These are phyloP conservation scores for Bonnemaisonia californica DNA, from an alignment of 31 red algal genomes.

Conservation along the genomic window DNA sequence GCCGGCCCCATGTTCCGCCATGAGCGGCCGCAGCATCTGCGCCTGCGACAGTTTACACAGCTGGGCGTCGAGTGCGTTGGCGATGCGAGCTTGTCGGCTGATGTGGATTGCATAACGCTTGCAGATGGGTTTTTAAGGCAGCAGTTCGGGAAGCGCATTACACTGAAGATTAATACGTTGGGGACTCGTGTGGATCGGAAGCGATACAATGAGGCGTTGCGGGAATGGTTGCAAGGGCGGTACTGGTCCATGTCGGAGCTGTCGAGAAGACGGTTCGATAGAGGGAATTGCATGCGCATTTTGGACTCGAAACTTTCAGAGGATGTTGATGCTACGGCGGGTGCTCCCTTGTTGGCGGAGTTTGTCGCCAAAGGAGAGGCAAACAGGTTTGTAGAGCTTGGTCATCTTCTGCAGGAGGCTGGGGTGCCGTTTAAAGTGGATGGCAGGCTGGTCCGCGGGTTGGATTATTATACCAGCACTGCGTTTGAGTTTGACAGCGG, in stretches of 20 bases:
- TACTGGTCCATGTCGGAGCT: conserved; percentile 35
- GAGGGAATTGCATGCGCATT: conserved; percentile 59
- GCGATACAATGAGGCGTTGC: conserved; percentile 42
- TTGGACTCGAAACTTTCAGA: conserved; percentile 54
- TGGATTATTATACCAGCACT: conserved; percentile 74
- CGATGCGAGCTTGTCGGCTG: conserved; percentile 21
- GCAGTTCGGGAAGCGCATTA: background rate
- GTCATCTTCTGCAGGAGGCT: conserved; percentile 32
- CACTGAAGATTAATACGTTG: conserved; percentile 46
- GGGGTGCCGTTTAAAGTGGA: conserved; percentile 44
- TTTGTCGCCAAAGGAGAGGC: conserved; percentile 36
- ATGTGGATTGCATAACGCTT: conserved; percentile 45
- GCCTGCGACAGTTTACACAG: conserved; percentile 68
- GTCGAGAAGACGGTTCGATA: conserved; percentile 48
- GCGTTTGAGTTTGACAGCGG: conserved; percentile 70
- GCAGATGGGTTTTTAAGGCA: conserved; percentile 30
- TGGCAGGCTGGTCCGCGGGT: conserved; percentile 43
- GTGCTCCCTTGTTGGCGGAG: conserved; percentile 39
- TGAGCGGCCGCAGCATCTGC: conserved; percentile 60
- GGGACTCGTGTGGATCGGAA: conserved; percentile 32
- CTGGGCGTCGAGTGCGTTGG: conserved; percentile 53
- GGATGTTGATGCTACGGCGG: conserved; percentile 38
- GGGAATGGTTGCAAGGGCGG: conserved; percentile 25
- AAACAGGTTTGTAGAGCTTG: conserved; percentile 45
- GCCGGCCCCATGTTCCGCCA: conserved; percentile 70